Evolutionary conservation across 1,284 basidiomycete species (phyloP), one percentile per base, ranked within the genome.

Genomic region (Ceratobasidium sp.): DNA sequence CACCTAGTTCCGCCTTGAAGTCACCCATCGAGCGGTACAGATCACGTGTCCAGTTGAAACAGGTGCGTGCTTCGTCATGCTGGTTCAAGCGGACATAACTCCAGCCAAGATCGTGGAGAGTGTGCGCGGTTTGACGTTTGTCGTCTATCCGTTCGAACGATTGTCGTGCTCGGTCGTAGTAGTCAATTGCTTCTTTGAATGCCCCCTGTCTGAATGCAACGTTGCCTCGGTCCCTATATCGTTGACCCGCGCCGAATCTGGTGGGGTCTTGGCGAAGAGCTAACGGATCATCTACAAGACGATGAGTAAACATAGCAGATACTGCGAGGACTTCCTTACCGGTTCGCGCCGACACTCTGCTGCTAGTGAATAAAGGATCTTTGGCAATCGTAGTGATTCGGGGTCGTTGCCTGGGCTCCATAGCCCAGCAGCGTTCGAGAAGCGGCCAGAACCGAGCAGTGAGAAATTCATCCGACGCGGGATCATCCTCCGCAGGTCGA

Each of bases 121-220:
- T 28, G 26, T 26, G 7, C n/a, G 66, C 66, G 23, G 44, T 44
- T 26, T 49, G 44, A 39, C n/a, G 26, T 6, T 10, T 15, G 28
- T 68, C 66, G 26, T 28, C 49, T 7, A 68, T 26, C 10, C 44
- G 46, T 6, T 68, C 66, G 44, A 68, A 68, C 23, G 23, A 13
- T n/a, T 39, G n/a, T 13, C 66, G 46, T 9, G 66, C 44, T 53
- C 53, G 44, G 1, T 68, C 46, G 28, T 39, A 68, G 12, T 51
- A 68, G 13, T 68, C 66, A 33, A 68, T 20, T n/a, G 66, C 66
- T 68, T 68, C 66, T 20, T 53, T 26, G 66, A 7, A 68, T 6
- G 44, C 66, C 33, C 39, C 46, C 18, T n/a, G 44, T 28, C 49
- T 68, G 66, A 51, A 68, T 44, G 66, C 66, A 15, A 18, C 33